phyloP scores from a whole-genome alignment of 2,329 filamentous ascomycete genomes.

The Cryphonectria japonica region DNA sequence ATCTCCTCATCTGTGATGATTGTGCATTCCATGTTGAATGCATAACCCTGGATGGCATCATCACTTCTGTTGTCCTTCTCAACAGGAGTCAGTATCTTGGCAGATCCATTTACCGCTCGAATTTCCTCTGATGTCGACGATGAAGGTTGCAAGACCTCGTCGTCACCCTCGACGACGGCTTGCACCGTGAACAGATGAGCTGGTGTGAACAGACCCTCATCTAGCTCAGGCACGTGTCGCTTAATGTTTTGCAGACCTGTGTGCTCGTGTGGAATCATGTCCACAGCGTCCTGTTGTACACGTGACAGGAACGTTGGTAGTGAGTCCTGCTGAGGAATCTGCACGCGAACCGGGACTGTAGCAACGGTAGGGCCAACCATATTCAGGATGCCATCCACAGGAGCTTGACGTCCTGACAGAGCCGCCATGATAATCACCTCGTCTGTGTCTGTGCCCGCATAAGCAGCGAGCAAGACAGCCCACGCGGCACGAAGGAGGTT shows the following conservation, averaged over 20 bases:
- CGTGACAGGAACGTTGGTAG: slow-evolving; percentile 48
- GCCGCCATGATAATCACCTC: slow-evolving; percentile 18
- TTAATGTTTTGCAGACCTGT: slow-evolving; percentile 64
- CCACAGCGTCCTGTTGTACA: slow-evolving; percentile 58
- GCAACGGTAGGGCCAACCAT: slow-evolving; percentile 49
- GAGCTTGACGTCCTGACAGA: slow-evolving; percentile 17
- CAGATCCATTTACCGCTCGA: slow-evolving; percentile 38
- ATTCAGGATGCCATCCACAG: slow-evolving; percentile 19
- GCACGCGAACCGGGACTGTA: slow-evolving; percentile 60
- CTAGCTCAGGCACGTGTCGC: slow-evolving; percentile 55
- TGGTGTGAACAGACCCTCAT: background rate
- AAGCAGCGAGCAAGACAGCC: background rate
- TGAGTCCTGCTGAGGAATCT: slow-evolving; percentile 45
- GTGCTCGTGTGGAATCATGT: slow-evolving; percentile 68
- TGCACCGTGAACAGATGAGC: slow-evolving; percentile 33
- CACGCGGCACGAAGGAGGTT: background rate
- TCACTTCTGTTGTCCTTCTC: background rate
- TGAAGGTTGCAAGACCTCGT: slow-evolving; percentile 33
- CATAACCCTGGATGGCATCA: slow-evolving; percentile 12
- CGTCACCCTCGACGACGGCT: slow-evolving; percentile 6
- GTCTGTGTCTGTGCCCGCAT: background rate
- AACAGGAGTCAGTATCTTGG: background rate
- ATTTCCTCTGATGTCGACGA: background rate
- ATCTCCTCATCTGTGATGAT: background rate
- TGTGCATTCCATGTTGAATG: slow-evolving; percentile 14